Conservation (phyloP, 2,329 filamentous ascomycete genomes). For the Colletotrichum theobromicola region DNA sequence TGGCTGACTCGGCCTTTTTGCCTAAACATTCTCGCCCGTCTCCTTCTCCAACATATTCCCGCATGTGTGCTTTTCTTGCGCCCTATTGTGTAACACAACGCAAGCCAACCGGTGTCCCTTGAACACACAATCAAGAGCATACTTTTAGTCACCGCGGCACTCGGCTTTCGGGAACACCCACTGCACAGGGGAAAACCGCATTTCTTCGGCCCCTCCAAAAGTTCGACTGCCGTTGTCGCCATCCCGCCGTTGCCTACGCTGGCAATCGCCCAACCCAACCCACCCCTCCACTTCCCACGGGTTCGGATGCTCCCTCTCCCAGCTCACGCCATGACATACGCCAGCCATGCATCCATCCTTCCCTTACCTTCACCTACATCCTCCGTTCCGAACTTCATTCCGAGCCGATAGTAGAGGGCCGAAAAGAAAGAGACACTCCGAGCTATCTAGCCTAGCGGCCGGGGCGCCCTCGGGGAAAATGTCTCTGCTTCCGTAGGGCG, state of each 20-base stretch:
- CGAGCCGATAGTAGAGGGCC: not conserved
- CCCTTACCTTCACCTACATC: not conserved
- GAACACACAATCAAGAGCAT: not conserved
- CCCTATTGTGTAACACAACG: not conserved
- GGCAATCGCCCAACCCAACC: not conserved
- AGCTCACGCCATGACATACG: not conserved
- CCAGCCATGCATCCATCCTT: not conserved
- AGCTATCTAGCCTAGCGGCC: not conserved
- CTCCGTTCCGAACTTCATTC: not conserved
- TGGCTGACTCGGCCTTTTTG: not conserved
- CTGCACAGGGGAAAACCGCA: not conserved
- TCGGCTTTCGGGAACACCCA: not conserved
- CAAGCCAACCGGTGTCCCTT: not conserved
- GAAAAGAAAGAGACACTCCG: not conserved
- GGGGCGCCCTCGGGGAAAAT: not conserved
- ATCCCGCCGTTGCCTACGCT: not conserved
- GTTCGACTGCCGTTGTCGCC: not conserved
- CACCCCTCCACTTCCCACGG: not conserved
- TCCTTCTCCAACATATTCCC: not conserved
- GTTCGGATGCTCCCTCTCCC: slow-evolving; percentile 3
- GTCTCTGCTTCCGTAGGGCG: not conserved
- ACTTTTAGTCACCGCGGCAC: not conserved
- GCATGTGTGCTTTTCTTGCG: not conserved
- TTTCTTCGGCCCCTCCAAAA: not conserved
- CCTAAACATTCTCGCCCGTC: not conserved